These are phyloP conservation scores for Curvularia hawaiiensis DNA, from an alignment of 2,329 filamentous ascomycete genomes.

Conservation along the genomic window DNA sequence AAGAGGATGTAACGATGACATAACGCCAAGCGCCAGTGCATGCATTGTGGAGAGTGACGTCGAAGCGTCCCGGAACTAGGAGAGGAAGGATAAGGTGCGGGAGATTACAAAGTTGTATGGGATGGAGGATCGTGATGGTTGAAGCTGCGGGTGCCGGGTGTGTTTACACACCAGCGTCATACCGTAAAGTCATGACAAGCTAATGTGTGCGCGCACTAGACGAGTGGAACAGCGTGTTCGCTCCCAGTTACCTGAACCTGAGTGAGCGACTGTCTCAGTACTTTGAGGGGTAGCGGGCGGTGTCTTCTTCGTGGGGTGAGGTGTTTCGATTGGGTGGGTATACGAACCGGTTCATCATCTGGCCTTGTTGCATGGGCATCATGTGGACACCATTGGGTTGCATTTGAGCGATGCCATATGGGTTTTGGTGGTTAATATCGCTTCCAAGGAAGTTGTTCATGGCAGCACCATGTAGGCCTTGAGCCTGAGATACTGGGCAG, in stretches of 20 bases:
- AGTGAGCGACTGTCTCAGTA: slow-evolving; percentile 38
- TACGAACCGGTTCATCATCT: slow-evolving; percentile 49
- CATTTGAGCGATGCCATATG: slow-evolving; percentile 55
- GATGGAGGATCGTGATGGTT: slow-evolving; percentile 17
- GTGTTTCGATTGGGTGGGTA: slow-evolving; percentile 28
- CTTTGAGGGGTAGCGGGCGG: slow-evolving; percentile 32
- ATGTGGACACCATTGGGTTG: slow-evolving; percentile 50
- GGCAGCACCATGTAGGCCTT: slow-evolving; percentile 65
- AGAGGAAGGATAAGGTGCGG: slow-evolving; percentile 30
- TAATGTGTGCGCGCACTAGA: slow-evolving; percentile 10
- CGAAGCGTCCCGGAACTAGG: slow-evolving; percentile 26
- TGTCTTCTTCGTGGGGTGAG: slow-evolving; percentile 35
- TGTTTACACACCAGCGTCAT: slow-evolving; percentile 10
- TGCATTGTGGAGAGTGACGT: slow-evolving; percentile 32
- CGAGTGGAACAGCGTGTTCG: slow-evolving; percentile 20
- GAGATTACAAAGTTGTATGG: slow-evolving; percentile 38
- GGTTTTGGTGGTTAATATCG: slow-evolving; percentile 53
- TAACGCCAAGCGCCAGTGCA: slow-evolving; percentile 39
- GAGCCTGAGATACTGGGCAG: slow-evolving; percentile 88
- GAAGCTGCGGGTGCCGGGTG: slow-evolving; percentile 11
- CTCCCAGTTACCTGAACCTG: slow-evolving; percentile 37
- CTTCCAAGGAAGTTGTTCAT: slow-evolving; percentile 57
- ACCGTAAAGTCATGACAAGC: slow-evolving; percentile 15
- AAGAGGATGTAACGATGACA: slow-evolving; percentile 28
- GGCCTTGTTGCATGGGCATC: slow-evolving; percentile 48